Percentiles rank a stretch among this genome's conserved stretches.
Evolutionary conservation across 192 early-diverging fungal species (phyloP).

Genomic region (Backusella tuberculispora): DNA sequence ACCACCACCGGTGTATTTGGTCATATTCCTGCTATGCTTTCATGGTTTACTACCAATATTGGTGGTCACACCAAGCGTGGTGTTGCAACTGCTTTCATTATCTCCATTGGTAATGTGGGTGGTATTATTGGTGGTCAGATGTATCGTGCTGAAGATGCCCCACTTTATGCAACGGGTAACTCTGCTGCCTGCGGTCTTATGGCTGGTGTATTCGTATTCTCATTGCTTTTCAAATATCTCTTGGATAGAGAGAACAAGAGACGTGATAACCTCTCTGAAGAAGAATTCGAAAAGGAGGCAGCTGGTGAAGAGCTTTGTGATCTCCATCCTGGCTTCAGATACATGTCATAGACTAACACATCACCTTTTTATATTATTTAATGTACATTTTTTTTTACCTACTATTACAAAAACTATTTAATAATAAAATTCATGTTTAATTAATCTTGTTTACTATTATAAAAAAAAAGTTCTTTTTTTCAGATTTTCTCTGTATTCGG

Average conservation of each 20-base stretch:
- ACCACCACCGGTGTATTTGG: slow-evolving; percentile 52
- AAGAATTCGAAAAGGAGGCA: slow-evolving; percentile 46
- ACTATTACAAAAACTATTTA: slow-evolving; percentile 3
- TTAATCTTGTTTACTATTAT: background rate
- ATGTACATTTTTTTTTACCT: background rate
- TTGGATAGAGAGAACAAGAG: slow-evolving; percentile 65
- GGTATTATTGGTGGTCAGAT: slow-evolving; percentile 77
- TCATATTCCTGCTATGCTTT: slow-evolving; percentile 63
- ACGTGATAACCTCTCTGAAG: slow-evolving; percentile 55
- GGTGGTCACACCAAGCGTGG: slow-evolving; percentile 75
- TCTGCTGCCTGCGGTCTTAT: slow-evolving; percentile 55
- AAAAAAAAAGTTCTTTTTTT: background rate
- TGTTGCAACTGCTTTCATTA: slow-evolving; percentile 66
- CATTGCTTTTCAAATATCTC: slow-evolving; percentile 53
- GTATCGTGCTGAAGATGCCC: slow-evolving; percentile 64
- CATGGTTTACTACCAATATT: slow-evolving; percentile 68
- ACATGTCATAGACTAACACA: slow-evolving; percentile 25
- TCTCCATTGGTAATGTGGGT: slow-evolving; percentile 73
- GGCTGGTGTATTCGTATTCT: slow-evolving; percentile 48
- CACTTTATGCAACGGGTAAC: slow-evolving; percentile 54
- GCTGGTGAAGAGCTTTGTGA: slow-evolving; percentile 52
- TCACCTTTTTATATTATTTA: background rate
- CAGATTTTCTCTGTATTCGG: background rate
- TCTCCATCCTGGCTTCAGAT: slow-evolving; percentile 45
- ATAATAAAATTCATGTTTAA: slow-evolving; percentile 1